These are phyloP conservation scores for Chlorella sp. DNA, from an alignment of 139 green algal species.

Conservation along the genomic window DNA sequence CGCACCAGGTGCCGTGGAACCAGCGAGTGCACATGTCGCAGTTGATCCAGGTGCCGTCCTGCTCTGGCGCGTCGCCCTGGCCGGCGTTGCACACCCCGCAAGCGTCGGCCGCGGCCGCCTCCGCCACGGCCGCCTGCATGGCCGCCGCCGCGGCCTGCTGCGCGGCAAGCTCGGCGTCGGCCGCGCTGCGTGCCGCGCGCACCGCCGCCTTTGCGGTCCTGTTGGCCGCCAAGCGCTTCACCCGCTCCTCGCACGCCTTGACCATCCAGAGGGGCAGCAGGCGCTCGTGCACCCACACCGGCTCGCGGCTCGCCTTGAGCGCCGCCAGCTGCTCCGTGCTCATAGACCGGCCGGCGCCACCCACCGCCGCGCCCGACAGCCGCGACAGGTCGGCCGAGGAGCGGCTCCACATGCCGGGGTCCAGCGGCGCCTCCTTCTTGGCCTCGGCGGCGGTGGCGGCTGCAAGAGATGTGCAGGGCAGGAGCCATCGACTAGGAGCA, in stretches of 20 bases:
- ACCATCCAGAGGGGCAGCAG: conserved; percentile 59
- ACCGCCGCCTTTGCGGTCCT: conserved; percentile 22
- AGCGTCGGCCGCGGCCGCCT: conserved; percentile 35
- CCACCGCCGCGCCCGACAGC: neutral
- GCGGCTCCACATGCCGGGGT: no score
- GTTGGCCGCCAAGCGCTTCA: neutral
- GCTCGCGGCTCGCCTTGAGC: neutral
- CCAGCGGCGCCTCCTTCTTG: neutral
- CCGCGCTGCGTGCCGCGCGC: neutral
- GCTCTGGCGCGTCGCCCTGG: conserved; percentile 32
- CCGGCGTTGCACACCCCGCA: conserved; percentile 37
- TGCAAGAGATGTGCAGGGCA: neutral
- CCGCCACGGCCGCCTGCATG: conserved; percentile 19
- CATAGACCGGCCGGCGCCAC: neutral
- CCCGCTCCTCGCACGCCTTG: conserved; percentile 48
- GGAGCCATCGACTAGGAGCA: neutral
- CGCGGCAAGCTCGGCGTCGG: conserved; percentile 12
- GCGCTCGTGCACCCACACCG: conserved; percentile 46
- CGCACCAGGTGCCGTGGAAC: conserved; percentile 50
- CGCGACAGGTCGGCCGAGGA: conserved; percentile 17
- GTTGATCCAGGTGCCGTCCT: conserved; percentile 45
- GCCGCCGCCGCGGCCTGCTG: neutral
- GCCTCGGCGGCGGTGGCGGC: neutral
- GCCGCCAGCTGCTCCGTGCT: neutral
- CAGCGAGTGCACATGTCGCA: conserved; percentile 54